A percentile compares a stretch with the other conserved stretches of the same genome.
These are phyloP conservation scores for Chaetoscypha palmicola DNA, from an alignment of 2,329 filamentous ascomycete genomes.

Conservation along the genomic window DNA sequence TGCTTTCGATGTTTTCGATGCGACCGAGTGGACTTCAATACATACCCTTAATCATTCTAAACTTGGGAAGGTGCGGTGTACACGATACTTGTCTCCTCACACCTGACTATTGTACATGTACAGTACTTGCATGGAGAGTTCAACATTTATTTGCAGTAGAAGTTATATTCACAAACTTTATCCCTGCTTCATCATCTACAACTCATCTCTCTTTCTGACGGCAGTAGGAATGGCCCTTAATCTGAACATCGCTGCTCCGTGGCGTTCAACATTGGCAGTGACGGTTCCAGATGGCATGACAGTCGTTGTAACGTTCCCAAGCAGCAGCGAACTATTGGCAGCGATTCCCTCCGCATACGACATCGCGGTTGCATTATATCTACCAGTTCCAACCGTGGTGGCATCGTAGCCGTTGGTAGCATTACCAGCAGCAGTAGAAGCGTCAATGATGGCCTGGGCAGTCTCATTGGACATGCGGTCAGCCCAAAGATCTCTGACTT, in stretches of 20 bases:
- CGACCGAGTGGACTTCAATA: no score
- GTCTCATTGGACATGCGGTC: constrained; percentile 43
- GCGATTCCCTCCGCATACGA: constrained; percentile 42
- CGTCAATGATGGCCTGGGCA: constrained; percentile 38
- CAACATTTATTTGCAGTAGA: no score
- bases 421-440: constrained; percentile 31
- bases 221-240: constrained; percentile 32
- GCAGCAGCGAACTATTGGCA: constrained; percentile 36
- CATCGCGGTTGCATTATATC: constrained; percentile 43
- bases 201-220: constrained; percentile 37
- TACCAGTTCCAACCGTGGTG: constrained; percentile 22
- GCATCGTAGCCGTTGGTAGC: constrained; percentile 28
- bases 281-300: constrained; percentile 38
- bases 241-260: constrained; percentile 45
- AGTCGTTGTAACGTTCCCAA: constrained; percentile 40
- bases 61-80: no score
- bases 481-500: constrained; percentile 49
- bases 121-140: no score
- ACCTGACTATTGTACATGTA: no score
- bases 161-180: background rate
- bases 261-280: constrained; percentile 38
- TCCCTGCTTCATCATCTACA: constrained; percentile 25
- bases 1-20: no score
- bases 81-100: no score
- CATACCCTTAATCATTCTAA: no score